These are phyloP conservation scores for Pichia sp. DNA, from an alignment of 1,139 yeast species.

Conservation along the genomic window DNA sequence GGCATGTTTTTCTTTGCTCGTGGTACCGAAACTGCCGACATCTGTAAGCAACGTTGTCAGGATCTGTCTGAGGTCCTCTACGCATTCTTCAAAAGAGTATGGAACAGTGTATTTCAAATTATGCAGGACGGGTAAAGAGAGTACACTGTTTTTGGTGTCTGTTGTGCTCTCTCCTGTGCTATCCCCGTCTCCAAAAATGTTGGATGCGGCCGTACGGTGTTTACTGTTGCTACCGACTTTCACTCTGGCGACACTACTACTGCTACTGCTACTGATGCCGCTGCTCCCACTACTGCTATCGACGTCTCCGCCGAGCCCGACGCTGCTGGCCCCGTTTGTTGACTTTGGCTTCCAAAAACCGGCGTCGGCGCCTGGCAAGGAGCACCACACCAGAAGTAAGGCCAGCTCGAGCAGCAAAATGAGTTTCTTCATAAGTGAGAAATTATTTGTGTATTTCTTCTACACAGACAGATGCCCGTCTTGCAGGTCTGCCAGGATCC, in stretches of 20 bases:
- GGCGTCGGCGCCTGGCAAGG: background rate
- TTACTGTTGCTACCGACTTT: background rate
- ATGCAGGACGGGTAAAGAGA: background rate
- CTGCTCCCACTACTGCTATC: too few relatives aligned
- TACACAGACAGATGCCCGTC: too few relatives aligned
- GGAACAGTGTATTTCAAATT: background rate
- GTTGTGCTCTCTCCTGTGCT: too few relatives aligned
- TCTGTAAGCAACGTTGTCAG: conserved; percentile 2
- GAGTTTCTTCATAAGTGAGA: background rate
- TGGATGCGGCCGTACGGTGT: too few relatives aligned
- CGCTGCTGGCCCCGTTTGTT: background rate
- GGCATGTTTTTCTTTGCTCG: too few relatives aligned
- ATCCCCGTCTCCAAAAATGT: too few relatives aligned
- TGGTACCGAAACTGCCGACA: too few relatives aligned
- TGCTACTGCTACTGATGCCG: too few relatives aligned
- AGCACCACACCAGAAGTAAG: background rate
- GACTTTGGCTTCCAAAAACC: background rate
- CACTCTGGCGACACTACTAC: background rate
- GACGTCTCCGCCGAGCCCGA: too few relatives aligned
- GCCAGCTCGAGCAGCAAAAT: background rate
- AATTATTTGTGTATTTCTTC: too few relatives aligned
- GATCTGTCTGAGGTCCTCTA: conserved; percentile 10
- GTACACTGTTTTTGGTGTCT: too few relatives aligned
- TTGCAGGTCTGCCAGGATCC: too few relatives aligned
- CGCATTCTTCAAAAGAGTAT: conserved; percentile 6